Percentiles rank a stretch among this genome's conserved stretches.
Evolutionary conservation across 306 rosid genomes (phyloP).

Genomic region (Dicorynia guianensis): DNA sequence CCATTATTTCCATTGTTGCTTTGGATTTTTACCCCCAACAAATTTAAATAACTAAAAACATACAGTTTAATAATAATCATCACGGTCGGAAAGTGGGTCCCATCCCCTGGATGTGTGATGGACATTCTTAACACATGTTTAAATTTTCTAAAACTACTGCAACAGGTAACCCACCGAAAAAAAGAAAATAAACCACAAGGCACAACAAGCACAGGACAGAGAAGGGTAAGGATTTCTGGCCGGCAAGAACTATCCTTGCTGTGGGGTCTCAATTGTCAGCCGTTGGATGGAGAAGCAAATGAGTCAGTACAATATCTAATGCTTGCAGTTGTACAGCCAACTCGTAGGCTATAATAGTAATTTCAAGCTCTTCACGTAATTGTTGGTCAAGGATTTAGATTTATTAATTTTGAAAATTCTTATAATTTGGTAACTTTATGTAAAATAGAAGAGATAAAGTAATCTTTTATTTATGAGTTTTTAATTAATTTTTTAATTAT

Average conservation of each 20-base stretch:
- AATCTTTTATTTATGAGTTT: too few relatives aligned
- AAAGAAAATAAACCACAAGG: background rate
- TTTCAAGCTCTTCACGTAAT: too few relatives aligned
- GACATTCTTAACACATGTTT: conserved; percentile 60
- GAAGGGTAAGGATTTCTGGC: background rate
- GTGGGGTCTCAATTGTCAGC: conserved; percentile 11
- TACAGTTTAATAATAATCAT: conserved; percentile 44
- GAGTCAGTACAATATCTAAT: background rate
- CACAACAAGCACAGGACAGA: background rate
- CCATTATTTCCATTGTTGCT: background rate
- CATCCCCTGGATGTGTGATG: conserved; percentile 50
- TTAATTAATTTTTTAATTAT: too few relatives aligned
- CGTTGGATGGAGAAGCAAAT: background rate
- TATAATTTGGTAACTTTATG: too few relatives aligned
- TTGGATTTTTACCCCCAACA: conserved; percentile 35
- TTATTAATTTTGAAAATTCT: too few relatives aligned
- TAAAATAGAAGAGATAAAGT: too few relatives aligned
- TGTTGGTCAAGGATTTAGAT: too few relatives aligned
- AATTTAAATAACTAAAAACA: conserved; percentile 39
- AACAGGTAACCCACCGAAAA: background rate
- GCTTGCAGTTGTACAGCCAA: conserved; percentile 3
- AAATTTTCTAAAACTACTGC: background rate
- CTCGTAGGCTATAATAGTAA: background rate
- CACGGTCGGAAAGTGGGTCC: conserved; percentile 61
- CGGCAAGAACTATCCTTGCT: background rate